These are phyloP conservation scores for Nicotiana sylvestris DNA, from an alignment of 257 asterid genomes.

Conservation along the genomic window DNA sequence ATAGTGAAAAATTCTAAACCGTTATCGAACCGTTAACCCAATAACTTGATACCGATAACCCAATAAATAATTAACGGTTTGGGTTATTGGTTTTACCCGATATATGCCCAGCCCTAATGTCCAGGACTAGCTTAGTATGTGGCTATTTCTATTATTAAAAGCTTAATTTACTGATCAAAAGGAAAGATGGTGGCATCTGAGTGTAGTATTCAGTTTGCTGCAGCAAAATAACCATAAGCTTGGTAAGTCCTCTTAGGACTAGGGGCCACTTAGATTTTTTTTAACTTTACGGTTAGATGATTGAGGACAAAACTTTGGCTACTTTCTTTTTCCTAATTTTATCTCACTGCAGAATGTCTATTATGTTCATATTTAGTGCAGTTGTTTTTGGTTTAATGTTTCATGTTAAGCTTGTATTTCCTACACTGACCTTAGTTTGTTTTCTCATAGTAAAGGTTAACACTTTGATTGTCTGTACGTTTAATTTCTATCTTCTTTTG, in stretches of 20 bases:
- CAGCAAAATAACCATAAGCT: not conserved
- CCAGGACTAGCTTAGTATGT: not conserved
- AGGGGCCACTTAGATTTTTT: not conserved
- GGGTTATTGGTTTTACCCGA: too few species aligned
- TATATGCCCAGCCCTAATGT: not conserved
- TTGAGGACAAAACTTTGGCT: not conserved
- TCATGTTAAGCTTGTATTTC: not conserved
- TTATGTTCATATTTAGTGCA: not conserved
- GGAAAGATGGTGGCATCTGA: not conserved
- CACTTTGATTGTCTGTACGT: not conserved
- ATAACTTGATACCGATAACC: too few species aligned
- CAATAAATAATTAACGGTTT: too few species aligned
- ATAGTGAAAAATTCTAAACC: too few species aligned
- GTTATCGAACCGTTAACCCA: too few species aligned
- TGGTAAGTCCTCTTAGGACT: not conserved
- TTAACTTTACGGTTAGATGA: not conserved
- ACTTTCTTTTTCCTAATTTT: not conserved
- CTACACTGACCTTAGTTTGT: not conserved
- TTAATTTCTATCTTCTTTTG: constrained; percentile 1
- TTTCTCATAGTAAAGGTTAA: not conserved
- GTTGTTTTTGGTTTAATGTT: not conserved
- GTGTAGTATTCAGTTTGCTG: not conserved
- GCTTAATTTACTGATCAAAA: not conserved
- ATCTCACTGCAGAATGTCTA: constrained; percentile 1
- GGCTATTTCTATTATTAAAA: not conserved